Evolutionary conservation across 164 flowering plant species (phyloP), one percentile per base, ranked within the genome.

Genomic region (Euptelea pleiosperma): DNA sequence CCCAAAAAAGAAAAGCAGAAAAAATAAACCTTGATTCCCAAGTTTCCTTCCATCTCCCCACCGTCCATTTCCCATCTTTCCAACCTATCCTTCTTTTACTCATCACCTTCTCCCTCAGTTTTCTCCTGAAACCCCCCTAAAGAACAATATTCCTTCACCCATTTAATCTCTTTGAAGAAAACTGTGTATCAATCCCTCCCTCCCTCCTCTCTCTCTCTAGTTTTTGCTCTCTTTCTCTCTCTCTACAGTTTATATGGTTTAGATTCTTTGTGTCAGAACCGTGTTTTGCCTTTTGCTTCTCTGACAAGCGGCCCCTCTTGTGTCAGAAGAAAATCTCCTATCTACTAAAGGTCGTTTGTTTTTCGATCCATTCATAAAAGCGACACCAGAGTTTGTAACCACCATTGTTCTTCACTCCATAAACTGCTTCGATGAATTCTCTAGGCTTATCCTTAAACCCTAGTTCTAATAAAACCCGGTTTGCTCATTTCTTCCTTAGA

Each of bases 251-350:
- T n/a, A n/a, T n/a, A n/a, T n/a, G n/a, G n/a, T n/a, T n/a, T n/a
- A n/a, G n/a, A 42, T 67, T 21, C 24, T n/a, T 65, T 65, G 72
- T 72, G 80, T 73, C 78, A 75, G 78, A 69, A 37, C 16, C 37
- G 31, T 2, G n/a, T n/a, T n/a, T 54, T 37, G 30, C 69, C 64
- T 53, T 68, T 72, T 74, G 72, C 63, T 69, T 60, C 36, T 56
- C 63, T 58, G 65, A 61, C 36, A 43, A 52, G n/a, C n/a, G 78
- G 70, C n/a, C 75, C 79, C 76, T 67, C n/a, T 54, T 73, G 71
- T 80, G 82, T 77, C 84, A 75, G 77, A 74, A 73, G 62, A 42
- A 73, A 69, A 69, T 69, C 79, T n/a, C n/a, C n/a, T 53, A 8
- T 21, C 11, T 25, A 12, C 35, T 56, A 11, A 15, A 37, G 31